Percentiles rank a stretch among this genome's conserved stretches.
Evolutionary conservation across 352 stramenopile genomes (phyloP).

Genomic region (Blastocystis sp.): DNA sequence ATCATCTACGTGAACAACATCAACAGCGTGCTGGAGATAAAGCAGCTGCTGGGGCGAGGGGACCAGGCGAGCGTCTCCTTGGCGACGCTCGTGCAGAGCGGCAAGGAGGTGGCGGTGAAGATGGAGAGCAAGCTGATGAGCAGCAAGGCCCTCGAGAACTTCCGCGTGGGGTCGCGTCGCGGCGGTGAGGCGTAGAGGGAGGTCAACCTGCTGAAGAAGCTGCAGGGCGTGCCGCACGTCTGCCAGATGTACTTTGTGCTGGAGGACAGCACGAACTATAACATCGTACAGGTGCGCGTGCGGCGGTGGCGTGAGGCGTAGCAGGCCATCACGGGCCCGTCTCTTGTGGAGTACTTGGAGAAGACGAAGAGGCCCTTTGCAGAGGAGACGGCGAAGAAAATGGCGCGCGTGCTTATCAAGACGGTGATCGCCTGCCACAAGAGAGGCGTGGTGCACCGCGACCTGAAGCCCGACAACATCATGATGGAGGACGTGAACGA

Average conservation of each 20-base stretch:
- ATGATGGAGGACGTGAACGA: conserved; percentile 72
- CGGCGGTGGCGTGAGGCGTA: background rate
- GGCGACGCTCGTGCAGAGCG: background rate
- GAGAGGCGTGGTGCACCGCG: conserved; percentile 80
- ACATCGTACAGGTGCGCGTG: background rate
- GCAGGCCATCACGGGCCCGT: background rate
- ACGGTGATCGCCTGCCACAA: background rate
- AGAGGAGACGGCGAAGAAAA: background rate
- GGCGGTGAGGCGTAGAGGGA: background rate
- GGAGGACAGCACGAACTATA: background rate
- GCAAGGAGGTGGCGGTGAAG: background rate
- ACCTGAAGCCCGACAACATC: conserved; percentile 96
- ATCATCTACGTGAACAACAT: background rate
- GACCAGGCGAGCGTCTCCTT: background rate
- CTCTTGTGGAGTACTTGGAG: background rate
- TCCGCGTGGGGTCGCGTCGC: background rate
- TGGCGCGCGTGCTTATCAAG: background rate
- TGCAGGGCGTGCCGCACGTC: background rate
- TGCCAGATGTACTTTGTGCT: background rate
- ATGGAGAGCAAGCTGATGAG: background rate
- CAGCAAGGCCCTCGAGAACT: background rate
- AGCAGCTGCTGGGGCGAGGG: background rate
- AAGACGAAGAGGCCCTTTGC: background rate
- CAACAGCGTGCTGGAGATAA: background rate
- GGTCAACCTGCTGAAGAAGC: background rate